Percentiles rank a stretch among this genome's conserved stretches.
Evolutionary conservation across 129 eudicot species (phyloP).

Genomic region (Chrysanthemum makinoi): DNA sequence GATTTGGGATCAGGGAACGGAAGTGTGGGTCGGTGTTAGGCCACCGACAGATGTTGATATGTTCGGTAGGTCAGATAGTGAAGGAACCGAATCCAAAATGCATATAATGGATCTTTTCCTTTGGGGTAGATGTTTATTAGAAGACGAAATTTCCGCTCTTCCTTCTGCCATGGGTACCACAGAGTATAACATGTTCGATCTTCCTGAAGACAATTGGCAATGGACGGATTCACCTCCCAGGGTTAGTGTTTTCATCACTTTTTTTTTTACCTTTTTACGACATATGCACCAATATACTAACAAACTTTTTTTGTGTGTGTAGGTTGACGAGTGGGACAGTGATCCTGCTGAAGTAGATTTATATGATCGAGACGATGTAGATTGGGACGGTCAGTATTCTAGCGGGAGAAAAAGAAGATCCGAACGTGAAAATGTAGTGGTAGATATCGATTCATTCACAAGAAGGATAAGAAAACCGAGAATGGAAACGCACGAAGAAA

Average conservation of each 20-base stretch:
- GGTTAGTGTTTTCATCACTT: constrained; percentile 41
- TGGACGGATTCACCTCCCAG: constrained; percentile 96
- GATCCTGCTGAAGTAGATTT: constrained; percentile 99
- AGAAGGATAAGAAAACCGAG: constrained; percentile 82
- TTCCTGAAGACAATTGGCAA: constrained; percentile 91
- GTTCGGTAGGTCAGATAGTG: constrained; percentile 97
- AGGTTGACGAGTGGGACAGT: constrained; percentile 99
- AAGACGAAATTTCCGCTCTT: constrained; percentile 88
- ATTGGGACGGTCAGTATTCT: constrained; percentile 98
- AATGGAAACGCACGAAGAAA: constrained; percentile 85
- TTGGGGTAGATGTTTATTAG: constrained; percentile 94
- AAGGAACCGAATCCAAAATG: constrained; percentile 92
- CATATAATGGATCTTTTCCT: constrained; percentile 95
- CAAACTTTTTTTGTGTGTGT: neutral
- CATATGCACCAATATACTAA: neutral
- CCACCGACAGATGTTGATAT: constrained; percentile 92
- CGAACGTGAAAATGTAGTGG: constrained; percentile 73
- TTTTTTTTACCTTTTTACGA: neutral
- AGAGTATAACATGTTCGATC: constrained; percentile 68
- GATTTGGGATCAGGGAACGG: constrained; percentile 94
- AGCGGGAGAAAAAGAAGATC: constrained; percentile 92
- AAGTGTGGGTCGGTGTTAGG: constrained; percentile 86
- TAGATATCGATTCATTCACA: constrained; percentile 91
- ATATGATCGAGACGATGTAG: constrained; percentile 91
- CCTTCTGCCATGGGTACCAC: constrained; percentile 74